These are phyloP conservation scores for Wickerhamomyces sp. DNA, from an alignment of 1,139 yeast genomes.

Conservation along the genomic window DNA sequence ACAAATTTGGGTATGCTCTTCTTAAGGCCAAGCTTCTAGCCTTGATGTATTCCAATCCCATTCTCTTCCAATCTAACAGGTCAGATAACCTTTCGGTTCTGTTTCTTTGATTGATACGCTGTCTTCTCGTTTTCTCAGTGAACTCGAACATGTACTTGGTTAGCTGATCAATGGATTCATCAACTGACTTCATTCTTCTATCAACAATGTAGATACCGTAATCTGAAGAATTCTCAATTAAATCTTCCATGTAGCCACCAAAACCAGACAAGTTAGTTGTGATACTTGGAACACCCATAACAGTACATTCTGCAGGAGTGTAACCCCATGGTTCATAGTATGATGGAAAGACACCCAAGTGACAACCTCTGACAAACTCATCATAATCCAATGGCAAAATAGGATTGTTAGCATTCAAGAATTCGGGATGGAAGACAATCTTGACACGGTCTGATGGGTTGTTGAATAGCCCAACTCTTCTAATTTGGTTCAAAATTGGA, in stretches of 20 bases:
- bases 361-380: conserved; percentile 97
- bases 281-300: conserved; percentile 98
- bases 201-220: conserved; percentile 97
- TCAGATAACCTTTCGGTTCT: conserved; percentile 93
- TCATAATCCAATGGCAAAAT: conserved; percentile 91
- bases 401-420: conserved; percentile 91
- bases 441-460: conserved; percentile 88
- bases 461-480: conserved; percentile 88
- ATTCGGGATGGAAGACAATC: conserved; percentile 96
- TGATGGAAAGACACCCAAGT: conserved; percentile 96
- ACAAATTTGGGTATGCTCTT: conserved; percentile 89
- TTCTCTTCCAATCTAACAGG: conserved; percentile 92
- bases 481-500: conserved; percentile 87
- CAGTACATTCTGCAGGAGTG: conserved; percentile 99
- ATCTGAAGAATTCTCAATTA: conserved; percentile 90
- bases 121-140: conserved; percentile 85
- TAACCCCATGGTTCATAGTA: conserved; percentile 99
- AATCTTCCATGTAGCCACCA: conserved; percentile 98
- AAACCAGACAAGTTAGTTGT: conserved; percentile 96
- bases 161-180: conserved; percentile 89
- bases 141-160: conserved; percentile 88
- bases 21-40: conserved; percentile 90
- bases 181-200: conserved; percentile 88
- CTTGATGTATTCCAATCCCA: conserved; percentile 95
- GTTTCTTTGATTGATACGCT: conserved; percentile 95